A percentile compares a stretch with the other conserved stretches of the same genome.
Evolutionary conservation across 2,329 filamentous ascomycete species (phyloP).

Genomic region (Apiospora hydei): DNA sequence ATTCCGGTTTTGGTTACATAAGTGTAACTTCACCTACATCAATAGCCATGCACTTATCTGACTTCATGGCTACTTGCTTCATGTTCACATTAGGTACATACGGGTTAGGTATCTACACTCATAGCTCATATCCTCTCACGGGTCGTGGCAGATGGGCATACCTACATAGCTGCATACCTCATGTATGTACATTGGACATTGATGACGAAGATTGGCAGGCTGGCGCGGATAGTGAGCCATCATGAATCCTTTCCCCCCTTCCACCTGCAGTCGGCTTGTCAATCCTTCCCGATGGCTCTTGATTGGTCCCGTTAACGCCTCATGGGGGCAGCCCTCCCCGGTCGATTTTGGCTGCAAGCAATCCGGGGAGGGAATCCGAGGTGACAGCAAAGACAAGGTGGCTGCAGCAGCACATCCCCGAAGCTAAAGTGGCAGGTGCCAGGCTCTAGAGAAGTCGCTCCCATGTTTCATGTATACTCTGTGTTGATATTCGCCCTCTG

Average conservation of each 20-base stretch:
- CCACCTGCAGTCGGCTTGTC: background rate
- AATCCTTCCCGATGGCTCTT: background rate
- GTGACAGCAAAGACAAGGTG: constrained; percentile 10
- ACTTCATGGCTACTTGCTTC: background rate
- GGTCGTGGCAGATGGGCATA: background rate
- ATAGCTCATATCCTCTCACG: background rate
- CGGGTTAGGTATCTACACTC: background rate
- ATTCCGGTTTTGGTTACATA: background rate
- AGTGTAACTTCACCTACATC: background rate
- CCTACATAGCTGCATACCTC: background rate
- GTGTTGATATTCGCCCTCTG: background rate
- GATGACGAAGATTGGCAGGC: background rate
- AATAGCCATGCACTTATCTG: background rate
- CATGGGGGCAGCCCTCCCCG: constrained; percentile 4
- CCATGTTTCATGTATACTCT: background rate
- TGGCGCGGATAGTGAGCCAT: constrained; percentile 1
- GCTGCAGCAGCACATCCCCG: constrained; percentile 2
- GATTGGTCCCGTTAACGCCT: constrained; percentile 3
- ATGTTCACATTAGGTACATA: background rate
- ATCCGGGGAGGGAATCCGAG: constrained; percentile 12
- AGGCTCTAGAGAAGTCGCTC: background rate
- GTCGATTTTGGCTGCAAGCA: constrained; percentile 8
- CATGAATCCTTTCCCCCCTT: background rate
- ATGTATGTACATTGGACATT: background rate
- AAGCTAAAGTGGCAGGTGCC: constrained; percentile 6